Evolutionary conservation across 768 basidiomycete species (phyloP).

Genomic region (Saitozyma sp.): DNA sequence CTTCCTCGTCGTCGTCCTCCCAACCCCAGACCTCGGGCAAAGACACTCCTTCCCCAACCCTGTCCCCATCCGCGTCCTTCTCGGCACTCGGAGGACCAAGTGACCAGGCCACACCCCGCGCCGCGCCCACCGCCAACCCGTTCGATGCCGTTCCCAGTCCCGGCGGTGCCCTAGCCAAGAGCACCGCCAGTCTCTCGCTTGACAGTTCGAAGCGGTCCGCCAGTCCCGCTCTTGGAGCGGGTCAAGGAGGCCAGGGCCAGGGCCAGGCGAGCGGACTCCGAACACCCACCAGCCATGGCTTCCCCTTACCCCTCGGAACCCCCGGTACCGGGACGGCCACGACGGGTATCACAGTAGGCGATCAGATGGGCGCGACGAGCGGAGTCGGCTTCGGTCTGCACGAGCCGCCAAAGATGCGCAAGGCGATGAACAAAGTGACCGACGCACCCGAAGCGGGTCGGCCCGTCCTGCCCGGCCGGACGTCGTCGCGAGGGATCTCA

Average conservation of each 20-base stretch:
- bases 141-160: conserved; percentile 32
- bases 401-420: conserved; percentile 52
- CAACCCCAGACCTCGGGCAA: conserved; percentile 10
- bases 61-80: conserved; percentile 44
- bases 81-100: conserved; percentile 36
- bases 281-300: conserved; percentile 40
- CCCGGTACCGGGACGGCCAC: conserved; percentile 48
- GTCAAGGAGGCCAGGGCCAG: not conserved
- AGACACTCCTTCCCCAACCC: conserved; percentile 34
- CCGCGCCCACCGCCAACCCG: conserved; percentile 39
- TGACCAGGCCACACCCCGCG: conserved; percentile 50
- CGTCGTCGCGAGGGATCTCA: too few species aligned
- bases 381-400: conserved; percentile 49
- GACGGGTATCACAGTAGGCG: conserved; percentile 46
- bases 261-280: conserved; percentile 25
- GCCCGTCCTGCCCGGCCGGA: not conserved
- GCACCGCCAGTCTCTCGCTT: conserved; percentile 29
- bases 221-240: conserved; percentile 17
- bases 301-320: conserved; percentile 46
- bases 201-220: conserved; percentile 25
- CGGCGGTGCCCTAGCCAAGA: conserved; percentile 8
- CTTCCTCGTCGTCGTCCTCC: conserved; percentile 13
- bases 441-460: conserved; percentile 3
- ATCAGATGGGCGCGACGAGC: conserved; percentile 32
- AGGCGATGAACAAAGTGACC: conserved; percentile 40